phyloP scores from a whole-genome alignment of 1,139 yeast species.

The Pichia sp. region DNA sequence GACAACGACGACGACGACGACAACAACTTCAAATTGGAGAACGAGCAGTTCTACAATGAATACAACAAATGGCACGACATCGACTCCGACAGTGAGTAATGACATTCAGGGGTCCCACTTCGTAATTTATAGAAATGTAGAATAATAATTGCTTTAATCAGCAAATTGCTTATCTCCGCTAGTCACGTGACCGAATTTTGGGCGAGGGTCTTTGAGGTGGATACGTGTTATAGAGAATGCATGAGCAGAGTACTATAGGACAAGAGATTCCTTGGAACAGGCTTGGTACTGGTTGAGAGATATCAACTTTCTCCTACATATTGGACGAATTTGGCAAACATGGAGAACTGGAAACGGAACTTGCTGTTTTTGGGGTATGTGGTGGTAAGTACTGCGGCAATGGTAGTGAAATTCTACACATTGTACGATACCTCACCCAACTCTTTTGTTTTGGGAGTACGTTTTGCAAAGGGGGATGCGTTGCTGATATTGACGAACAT shows the following conservation, averaged over 20 bases:
- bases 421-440: slow-evolving; percentile 29
- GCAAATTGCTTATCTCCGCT: too few species aligned
- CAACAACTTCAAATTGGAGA: slow-evolving; percentile 8
- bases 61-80: neutral
- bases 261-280: neutral
- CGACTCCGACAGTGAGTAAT: slow-evolving; percentile 12
- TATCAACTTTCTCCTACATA: too few species aligned
- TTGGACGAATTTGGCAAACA: neutral
- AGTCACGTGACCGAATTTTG: neutral
- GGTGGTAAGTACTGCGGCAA: slow-evolving; percentile 22
- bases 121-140: neutral
- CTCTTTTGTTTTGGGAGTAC: slow-evolving; percentile 30
- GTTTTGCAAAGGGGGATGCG: slow-evolving; percentile 29
- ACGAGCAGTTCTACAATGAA: slow-evolving; percentile 6
- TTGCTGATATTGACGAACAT: slow-evolving; percentile 37
- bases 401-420: slow-evolving; percentile 20
- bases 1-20: slow-evolving; percentile 2
- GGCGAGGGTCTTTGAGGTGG: neutral
- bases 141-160: too few species aligned
- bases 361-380: slow-evolving; percentile 23
- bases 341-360: slow-evolving; percentile 1
- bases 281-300: too few species aligned
- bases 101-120: too few species aligned
- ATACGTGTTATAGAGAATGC: neutral
- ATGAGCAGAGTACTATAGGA: neutral